Percentiles rank a stretch among this genome's conserved stretches.
These are phyloP conservation scores for Leptodontidium sp. DNA, from an alignment of 2,329 filamentous ascomycete species.

Conservation along the genomic window DNA sequence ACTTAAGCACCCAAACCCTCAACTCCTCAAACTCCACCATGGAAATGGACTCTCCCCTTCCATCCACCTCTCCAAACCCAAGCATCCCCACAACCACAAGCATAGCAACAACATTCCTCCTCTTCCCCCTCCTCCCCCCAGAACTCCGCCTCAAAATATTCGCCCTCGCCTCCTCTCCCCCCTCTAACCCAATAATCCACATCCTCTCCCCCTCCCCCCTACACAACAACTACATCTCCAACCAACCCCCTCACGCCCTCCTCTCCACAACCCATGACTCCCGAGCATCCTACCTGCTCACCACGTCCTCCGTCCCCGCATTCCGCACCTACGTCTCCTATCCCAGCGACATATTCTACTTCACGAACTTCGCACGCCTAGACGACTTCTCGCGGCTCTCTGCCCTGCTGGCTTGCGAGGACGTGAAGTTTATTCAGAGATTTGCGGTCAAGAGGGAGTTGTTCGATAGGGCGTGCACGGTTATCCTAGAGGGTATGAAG, in stretches of 20 bases:
- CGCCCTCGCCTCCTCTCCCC: background rate
- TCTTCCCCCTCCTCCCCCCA: constrained; percentile 2
- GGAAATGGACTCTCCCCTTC: background rate
- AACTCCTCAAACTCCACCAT: too few species aligned
- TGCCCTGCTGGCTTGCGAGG: background rate
- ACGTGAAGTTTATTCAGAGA: background rate
- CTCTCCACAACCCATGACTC: background rate
- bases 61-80: background rate
- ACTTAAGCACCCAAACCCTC: background rate
- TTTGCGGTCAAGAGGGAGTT: constrained; percentile 4
- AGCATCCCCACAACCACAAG: background rate
- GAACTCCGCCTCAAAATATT: constrained; percentile 11
- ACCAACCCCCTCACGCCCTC: constrained; percentile 6
- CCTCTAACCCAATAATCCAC: background rate
- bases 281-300: background rate
- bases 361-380: background rate
- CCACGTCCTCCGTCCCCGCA: background rate
- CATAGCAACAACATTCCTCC: constrained; percentile 2
- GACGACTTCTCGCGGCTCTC: background rate
- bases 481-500: background rate
- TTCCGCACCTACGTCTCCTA: constrained; percentile 3
- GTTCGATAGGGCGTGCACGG: background rate
- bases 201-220: background rate
- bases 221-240: background rate
- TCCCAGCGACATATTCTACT: background rate